Percentiles rank a stretch among this genome's conserved stretches.
Evolutionary conservation across 1,139 yeast genomes (phyloP).

Genomic region (Debaryomycetaceae sp.): DNA sequence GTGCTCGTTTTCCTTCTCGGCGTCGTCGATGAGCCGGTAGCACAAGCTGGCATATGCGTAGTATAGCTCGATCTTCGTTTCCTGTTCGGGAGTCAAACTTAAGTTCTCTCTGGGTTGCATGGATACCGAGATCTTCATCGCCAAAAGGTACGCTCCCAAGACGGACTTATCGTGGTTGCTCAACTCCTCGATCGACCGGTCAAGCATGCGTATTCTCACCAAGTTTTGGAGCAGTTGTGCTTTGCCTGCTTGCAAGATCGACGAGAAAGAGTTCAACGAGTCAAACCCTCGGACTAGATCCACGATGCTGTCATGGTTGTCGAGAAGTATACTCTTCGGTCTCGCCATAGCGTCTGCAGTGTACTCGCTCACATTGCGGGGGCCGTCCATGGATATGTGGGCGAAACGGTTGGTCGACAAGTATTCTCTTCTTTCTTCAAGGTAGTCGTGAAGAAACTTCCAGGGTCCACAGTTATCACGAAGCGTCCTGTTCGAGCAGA

Average conservation of each 20-base stretch:
- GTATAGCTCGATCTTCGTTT: background rate
- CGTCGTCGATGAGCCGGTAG: background rate
- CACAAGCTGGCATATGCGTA: background rate
- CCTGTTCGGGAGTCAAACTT: background rate
- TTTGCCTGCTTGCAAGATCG: background rate
- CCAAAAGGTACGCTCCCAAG: background rate
- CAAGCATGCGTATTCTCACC: background rate
- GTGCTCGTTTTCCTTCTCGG: background rate
- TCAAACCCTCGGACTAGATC: background rate
- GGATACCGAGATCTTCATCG: background rate
- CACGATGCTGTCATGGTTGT: background rate
- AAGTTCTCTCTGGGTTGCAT: background rate
- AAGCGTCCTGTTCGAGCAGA: background rate
- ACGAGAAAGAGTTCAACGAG: background rate
- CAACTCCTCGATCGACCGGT: background rate
- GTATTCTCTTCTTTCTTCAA: background rate
- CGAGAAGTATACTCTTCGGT: background rate
- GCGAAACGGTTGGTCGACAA: too few species aligned
- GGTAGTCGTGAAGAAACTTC: background rate
- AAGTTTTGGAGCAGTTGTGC: background rate
- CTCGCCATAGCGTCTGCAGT: too few species aligned
- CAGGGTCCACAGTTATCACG: background rate
- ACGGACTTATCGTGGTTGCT: background rate
- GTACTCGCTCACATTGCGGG: too few species aligned
- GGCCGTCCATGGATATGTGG: too few species aligned